phyloP scores from a whole-genome alignment of 257 asterid genomes.

The Marsdenia floribunda region DNA sequence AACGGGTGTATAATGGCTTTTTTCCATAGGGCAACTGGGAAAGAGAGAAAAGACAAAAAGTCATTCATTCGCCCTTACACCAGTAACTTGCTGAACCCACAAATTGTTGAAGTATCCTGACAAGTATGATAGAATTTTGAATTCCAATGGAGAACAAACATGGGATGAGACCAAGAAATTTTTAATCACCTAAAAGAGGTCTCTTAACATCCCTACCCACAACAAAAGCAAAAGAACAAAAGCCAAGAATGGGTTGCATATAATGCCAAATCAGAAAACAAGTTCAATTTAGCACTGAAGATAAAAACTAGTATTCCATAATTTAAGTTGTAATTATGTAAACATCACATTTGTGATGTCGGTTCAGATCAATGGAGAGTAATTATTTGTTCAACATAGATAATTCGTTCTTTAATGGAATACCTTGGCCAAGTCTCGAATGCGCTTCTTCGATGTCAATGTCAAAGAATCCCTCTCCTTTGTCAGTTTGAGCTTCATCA shows the following conservation, averaged over 20 bases:
- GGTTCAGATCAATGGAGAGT: too few relatives aligned
- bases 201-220: not conserved
- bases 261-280: too few relatives aligned
- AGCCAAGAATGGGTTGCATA: slow-evolving; percentile 99
- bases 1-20: not conserved
- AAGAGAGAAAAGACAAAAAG: not conserved
- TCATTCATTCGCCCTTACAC: not conserved
- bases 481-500: too few relatives aligned
- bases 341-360: too few relatives aligned
- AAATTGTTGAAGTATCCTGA: not conserved
- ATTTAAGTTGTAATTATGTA: too few relatives aligned
- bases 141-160: not conserved
- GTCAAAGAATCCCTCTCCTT: too few relatives aligned
- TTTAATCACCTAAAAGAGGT: not conserved
- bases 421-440: too few relatives aligned
- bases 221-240: slow-evolving; percentile 17
- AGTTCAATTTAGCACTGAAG: too few relatives aligned
- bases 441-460: too few relatives aligned
- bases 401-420: too few relatives aligned
- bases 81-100: not conserved
- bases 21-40: not conserved
- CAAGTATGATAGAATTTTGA: not conserved
- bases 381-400: too few relatives aligned
- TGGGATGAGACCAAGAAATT: not conserved
- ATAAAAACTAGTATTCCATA: too few relatives aligned